A percentile compares a stretch with the other conserved stretches of the same genome.
Conservation (phyloP, 2,329 filamentous ascomycete genomes). For the Trichoderma breve region DNA sequence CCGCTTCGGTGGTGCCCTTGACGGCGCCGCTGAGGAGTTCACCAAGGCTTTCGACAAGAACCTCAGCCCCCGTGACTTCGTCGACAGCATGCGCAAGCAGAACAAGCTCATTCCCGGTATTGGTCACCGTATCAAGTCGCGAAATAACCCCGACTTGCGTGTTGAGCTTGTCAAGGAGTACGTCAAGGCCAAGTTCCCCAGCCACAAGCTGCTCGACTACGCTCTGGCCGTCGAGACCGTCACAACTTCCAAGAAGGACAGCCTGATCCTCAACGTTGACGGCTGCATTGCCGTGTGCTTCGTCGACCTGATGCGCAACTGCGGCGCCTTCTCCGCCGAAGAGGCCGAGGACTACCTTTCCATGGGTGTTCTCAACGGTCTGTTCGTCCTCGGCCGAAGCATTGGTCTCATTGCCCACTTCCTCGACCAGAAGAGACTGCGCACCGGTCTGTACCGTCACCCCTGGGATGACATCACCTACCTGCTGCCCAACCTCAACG, state of each 20-base stretch:
- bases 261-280: slow-evolving; percentile 98
- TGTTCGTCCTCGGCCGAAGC: slow-evolving; percentile 94
- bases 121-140: slow-evolving; percentile 98
- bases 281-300: slow-evolving; percentile 98
- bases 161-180: slow-evolving; percentile 99
- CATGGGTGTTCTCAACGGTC: slow-evolving; percentile 99
- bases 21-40: slow-evolving; percentile 98
- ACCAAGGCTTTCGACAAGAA: slow-evolving; percentile 97
- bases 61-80: slow-evolving; percentile 96
- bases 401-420: slow-evolving; percentile 99
- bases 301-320: slow-evolving; percentile 95
- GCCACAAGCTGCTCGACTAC: slow-evolving; percentile 97
- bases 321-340: slow-evolving; percentile 91
- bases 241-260: slow-evolving; percentile 99
- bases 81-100: slow-evolving; percentile 98
- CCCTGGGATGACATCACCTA: slow-evolving; percentile 99
- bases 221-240: slow-evolving; percentile 96
- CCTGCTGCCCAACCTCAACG: slow-evolving; percentile 76
- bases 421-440: slow-evolving; percentile 98
- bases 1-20: slow-evolving; percentile 95
- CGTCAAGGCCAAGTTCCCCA: slow-evolving; percentile 95
- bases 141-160: slow-evolving; percentile 99
- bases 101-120: slow-evolving; percentile 99
- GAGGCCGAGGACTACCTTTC: slow-evolving; percentile 98
- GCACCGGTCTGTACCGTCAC: slow-evolving; percentile 97